These are phyloP conservation scores for Amniculicola lignicola DNA, from an alignment of 495 filamentous ascomycete genomes.

Conservation along the genomic window DNA sequence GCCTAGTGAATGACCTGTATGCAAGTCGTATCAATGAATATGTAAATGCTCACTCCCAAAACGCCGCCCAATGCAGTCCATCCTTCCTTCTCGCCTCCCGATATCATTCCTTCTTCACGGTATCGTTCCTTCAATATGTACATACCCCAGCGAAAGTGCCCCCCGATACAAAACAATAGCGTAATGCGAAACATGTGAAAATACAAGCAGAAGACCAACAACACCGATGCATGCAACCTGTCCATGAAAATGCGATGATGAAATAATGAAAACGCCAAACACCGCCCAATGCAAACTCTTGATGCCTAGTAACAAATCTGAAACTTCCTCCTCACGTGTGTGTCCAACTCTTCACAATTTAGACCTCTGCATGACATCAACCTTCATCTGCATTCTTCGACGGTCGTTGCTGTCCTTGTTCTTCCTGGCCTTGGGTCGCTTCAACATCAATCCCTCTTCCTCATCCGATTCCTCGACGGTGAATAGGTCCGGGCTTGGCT, in stretches of 20 bases:
- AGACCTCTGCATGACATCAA: constrained; percentile 23
- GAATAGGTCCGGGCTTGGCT: constrained; percentile 44
- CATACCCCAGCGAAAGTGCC: too few relatives aligned
- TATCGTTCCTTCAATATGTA: too few relatives aligned
- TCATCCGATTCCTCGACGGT: constrained; percentile 41
- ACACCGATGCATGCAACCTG: too few relatives aligned
- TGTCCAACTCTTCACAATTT: constrained; percentile 22
- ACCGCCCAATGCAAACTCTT: constrained; percentile 24
- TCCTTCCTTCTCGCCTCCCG: not conserved
- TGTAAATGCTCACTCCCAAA: constrained; percentile 21
- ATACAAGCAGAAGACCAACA: too few relatives aligned
- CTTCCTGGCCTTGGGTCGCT: constrained; percentile 17
- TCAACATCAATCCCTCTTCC: constrained; percentile 9
- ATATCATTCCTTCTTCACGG: too few relatives aligned
- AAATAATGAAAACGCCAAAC: constrained; percentile 13
- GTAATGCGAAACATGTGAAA: constrained; percentile 1
- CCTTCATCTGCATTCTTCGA: constrained; percentile 30
- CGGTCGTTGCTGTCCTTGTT: constrained; percentile 31
- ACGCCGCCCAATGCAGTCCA: constrained; percentile 16
- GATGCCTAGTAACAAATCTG: not conserved
- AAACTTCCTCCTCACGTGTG: constrained; percentile 3
- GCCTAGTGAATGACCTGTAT: not conserved
- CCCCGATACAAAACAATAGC: not conserved
- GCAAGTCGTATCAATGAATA: not conserved
- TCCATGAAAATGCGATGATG: constrained; percentile 7